phyloP scores from a whole-genome alignment of 306 rosid genomes.

The Rosa rugosa region DNA sequence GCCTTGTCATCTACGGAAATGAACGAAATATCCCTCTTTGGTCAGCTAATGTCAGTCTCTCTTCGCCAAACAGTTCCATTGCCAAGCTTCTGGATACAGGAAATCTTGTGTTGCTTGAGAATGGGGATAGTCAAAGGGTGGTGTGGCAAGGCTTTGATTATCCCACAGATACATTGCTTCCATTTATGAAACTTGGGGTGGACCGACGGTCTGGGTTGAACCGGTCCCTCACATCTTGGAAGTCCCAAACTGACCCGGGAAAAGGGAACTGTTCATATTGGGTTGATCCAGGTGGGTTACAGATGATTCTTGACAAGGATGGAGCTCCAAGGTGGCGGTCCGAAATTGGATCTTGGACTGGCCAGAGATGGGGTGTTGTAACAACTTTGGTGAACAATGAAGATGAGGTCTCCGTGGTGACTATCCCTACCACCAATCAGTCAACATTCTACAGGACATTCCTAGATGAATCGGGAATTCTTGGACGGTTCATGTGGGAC shows the following conservation, averaged over 20 bases:
- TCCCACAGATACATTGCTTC: conserved; percentile 35
- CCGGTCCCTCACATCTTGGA: conserved; percentile 22
- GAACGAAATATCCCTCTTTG: background rate
- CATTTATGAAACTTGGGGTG: conserved; percentile 28
- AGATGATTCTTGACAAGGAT: conserved; percentile 20
- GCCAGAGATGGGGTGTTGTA: conserved; percentile 6
- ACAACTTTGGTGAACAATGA: conserved; percentile 1
- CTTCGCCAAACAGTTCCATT: background rate
- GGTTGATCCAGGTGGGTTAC: conserved; percentile 28
- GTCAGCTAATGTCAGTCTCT: conserved; percentile 5
- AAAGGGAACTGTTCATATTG: conserved; percentile 15
- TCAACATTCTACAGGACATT: no score
- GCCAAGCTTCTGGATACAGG: conserved; percentile 27
- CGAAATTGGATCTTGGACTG: background rate
- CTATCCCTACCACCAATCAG: no score
- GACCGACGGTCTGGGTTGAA: conserved; percentile 6
- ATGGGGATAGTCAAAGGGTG: background rate
- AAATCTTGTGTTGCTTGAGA: conserved; percentile 17
- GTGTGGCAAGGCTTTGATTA: conserved; percentile 59
- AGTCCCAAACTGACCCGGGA: conserved; percentile 45
- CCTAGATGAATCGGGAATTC: no score
- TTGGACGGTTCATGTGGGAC: no score
- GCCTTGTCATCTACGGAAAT: conserved; percentile 12
- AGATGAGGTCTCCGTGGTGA: background rate
- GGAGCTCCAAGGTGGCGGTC: background rate